phyloP scores from a whole-genome alignment of 345 rosid species.

The Aethionema arabicum region DNA sequence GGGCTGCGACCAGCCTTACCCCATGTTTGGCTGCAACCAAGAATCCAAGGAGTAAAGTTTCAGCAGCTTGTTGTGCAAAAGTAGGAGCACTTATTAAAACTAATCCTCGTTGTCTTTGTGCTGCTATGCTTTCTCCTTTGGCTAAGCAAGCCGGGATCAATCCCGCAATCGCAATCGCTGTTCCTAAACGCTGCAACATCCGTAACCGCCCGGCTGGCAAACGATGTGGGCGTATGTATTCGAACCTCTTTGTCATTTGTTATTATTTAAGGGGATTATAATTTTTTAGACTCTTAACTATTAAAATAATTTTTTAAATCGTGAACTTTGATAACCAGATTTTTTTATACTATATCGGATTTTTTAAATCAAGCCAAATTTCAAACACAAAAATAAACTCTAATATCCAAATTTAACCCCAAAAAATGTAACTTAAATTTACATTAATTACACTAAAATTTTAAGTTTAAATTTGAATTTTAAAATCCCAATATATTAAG shows the following conservation, averaged over 20 bases:
- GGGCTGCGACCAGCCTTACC: conserved; percentile 69
- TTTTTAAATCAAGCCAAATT: too few species aligned
- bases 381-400: too few species aligned
- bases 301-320: neutral
- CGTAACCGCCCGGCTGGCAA: conserved; percentile 66
- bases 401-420: too few species aligned
- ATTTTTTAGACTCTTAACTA: too few species aligned
- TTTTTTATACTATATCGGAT: too few species aligned
- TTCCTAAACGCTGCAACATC: conserved; percentile 85
- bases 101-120: conserved; percentile 76
- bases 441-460: too few species aligned
- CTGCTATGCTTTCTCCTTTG: conserved; percentile 71
- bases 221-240: conserved; percentile 75
- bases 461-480: too few species aligned
- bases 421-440: too few species aligned
- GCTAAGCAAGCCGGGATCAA: conserved; percentile 77
- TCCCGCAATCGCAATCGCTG: conserved; percentile 66
- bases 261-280: too few species aligned
- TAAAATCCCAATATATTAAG: too few species aligned
- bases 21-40: conserved; percentile 71
- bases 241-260: too few species aligned
- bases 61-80: conserved; percentile 71
- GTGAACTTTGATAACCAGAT: conserved; percentile 19
- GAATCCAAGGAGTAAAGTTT: conserved; percentile 49
- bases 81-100: conserved; percentile 59